phyloP scores from a whole-genome alignment of 495 filamentous ascomycete genomes.

The Massariosphaeria phaeospora region DNA sequence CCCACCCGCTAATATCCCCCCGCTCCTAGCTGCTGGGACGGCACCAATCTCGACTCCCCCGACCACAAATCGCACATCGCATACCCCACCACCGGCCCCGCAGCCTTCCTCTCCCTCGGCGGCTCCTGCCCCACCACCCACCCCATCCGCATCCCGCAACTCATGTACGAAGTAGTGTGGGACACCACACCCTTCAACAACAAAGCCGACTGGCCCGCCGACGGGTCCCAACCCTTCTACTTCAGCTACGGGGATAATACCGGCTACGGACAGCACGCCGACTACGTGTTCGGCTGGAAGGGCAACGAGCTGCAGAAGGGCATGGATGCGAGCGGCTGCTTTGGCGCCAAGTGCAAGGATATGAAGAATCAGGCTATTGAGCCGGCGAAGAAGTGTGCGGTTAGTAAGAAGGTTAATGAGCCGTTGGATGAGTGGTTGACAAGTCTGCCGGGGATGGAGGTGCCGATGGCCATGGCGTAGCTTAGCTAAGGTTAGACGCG shows the following conservation, averaged over 20 bases:
- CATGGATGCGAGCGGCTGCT: slow-evolving; percentile 2
- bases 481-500: no score
- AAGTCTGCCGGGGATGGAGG: no score
- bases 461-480: no score
- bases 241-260: slow-evolving; percentile 27
- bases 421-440: slow-evolving; percentile 1
- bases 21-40: slow-evolving; percentile 23
- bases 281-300: slow-evolving; percentile 10
- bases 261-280: slow-evolving; percentile 25
- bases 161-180: slow-evolving; percentile 32
- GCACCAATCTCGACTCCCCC: slow-evolving; percentile 23
- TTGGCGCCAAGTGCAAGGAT: not conserved
- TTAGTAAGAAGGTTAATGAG: not conserved
- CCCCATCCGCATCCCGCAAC: slow-evolving; percentile 27
- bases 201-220: slow-evolving; percentile 28
- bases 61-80: slow-evolving; percentile 30
- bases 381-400: not conserved
- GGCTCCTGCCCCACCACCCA: slow-evolving; percentile 27
- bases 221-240: slow-evolving; percentile 27
- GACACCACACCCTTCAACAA: slow-evolving; percentile 29
- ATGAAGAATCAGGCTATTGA: not conserved
- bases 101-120: slow-evolving; percentile 12
- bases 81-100: slow-evolving; percentile 17
- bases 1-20: no score
- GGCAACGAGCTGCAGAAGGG: not conserved